A percentile compares a stretch with the other conserved stretches of the same genome.
Conservation (phyloP, 345 rosid species). For the Euphorbia peplus region DNA sequence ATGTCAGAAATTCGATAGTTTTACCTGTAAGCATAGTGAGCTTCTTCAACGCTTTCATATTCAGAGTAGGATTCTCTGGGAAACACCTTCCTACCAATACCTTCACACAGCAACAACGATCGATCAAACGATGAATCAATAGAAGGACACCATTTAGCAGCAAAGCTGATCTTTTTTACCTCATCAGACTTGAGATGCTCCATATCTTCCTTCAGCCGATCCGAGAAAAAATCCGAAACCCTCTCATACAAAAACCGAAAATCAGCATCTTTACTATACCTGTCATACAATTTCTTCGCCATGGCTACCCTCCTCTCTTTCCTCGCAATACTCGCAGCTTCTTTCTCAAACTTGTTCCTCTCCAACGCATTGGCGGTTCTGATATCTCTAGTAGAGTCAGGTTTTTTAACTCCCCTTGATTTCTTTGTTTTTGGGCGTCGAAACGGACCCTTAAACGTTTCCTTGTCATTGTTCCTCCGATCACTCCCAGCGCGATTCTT, state of each 20-base stretch:
- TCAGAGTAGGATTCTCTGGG: conserved; percentile 39
- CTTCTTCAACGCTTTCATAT: conserved; percentile 57
- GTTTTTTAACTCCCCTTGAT: background rate
- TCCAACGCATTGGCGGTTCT: conserved; percentile 20
- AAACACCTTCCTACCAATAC: conserved; percentile 51
- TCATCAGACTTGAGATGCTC: conserved; percentile 27
- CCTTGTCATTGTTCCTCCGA: background rate
- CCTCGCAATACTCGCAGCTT: conserved; percentile 39
- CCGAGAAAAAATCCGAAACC: conserved; percentile 50
- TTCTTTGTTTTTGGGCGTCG: background rate
- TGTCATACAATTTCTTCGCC: conserved; percentile 38
- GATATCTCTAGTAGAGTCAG: conserved; percentile 5
- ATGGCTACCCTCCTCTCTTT: conserved; percentile 32
- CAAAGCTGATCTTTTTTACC: conserved; percentile 43
- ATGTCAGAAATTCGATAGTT: too few species aligned
- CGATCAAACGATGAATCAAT: conserved; percentile 52
- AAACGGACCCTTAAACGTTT: conserved; percentile 1
- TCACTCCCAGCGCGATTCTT: background rate
- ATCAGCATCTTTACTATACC: conserved; percentile 45
- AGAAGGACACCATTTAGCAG: conserved; percentile 75
- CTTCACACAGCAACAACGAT: conserved; percentile 48
- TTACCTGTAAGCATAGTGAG: conserved; percentile 46
- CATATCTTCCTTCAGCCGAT: conserved; percentile 32
- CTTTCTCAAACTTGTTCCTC: conserved; percentile 31
- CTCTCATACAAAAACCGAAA: conserved; percentile 46